phyloP scores from a whole-genome alignment of 257 asterid genomes.

The Rhazya stricta region DNA sequence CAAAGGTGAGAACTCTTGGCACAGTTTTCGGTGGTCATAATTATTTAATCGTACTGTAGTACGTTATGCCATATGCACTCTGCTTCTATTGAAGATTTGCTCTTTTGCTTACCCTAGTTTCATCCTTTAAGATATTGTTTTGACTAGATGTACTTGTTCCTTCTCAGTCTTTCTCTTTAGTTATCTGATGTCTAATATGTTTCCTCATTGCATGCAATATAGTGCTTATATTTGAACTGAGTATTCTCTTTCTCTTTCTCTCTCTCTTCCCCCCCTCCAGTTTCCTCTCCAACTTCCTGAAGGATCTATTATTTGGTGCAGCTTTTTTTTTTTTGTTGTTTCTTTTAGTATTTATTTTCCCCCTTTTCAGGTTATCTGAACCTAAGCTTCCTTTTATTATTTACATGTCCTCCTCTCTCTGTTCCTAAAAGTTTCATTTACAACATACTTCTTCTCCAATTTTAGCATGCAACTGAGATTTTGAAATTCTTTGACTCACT shows the following conservation, averaged over 20 bases:
- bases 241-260: neutral
- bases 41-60: neutral
- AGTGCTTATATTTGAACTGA: neutral
- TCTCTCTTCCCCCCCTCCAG: neutral
- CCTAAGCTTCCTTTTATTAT: neutral
- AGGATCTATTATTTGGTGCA: neutral
- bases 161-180: neutral
- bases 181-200: neutral
- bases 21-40: slow-evolving; percentile 7
- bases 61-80: neutral
- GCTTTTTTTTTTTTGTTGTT: neutral
- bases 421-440: neutral
- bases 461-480: neutral
- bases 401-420: neutral
- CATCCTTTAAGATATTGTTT: slow-evolving; percentile 12
- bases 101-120: neutral
- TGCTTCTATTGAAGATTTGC: neutral
- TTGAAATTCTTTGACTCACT: neutral
- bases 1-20: slow-evolving; percentile 51
- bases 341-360: too few species aligned
- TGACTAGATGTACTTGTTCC: neutral
- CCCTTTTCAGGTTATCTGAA: neutral
- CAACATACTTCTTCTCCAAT: neutral
- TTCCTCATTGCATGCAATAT: neutral
- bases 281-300: neutral